phyloP scores from a whole-genome alignment of 805 yeast genomes.

The Metschnikowia baotianmanensis region DNA sequence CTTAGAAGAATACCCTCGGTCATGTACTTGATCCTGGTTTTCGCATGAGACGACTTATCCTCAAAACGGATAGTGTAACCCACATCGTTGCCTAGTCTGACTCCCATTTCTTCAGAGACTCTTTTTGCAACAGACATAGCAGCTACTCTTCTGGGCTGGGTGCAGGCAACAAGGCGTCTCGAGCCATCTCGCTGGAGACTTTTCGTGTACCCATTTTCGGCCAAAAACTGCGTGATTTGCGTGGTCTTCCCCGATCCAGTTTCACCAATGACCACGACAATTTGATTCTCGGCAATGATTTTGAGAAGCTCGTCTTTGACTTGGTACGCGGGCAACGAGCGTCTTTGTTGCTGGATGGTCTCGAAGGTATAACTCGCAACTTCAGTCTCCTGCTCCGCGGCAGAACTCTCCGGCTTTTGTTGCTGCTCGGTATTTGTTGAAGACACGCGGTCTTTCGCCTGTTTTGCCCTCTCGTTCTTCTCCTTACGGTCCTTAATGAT shows the following conservation, averaged over 20 bases:
- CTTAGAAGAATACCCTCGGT: conserved; percentile 98
- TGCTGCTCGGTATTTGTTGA: conserved; percentile 45
- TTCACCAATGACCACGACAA: conserved; percentile 98
- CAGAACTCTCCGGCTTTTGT: conserved; percentile 25
- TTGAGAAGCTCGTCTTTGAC: conserved; percentile 86
- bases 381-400: neutral
- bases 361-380: conserved; percentile 14
- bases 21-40: conserved; percentile 90
- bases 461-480: conserved; percentile 55
- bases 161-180: conserved; percentile 93
- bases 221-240: conserved; percentile 94
- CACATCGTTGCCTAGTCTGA: conserved; percentile 85
- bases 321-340: conserved; percentile 90
- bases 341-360: conserved; percentile 59
- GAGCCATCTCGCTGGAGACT: too few relatives aligned
- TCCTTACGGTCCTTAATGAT: conserved; percentile 60
- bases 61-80: conserved; percentile 96
- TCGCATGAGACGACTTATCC: conserved; percentile 74
- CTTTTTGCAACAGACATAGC: conserved; percentile 98
- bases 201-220: conserved; percentile 91
- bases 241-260: conserved; percentile 99
- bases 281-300: conserved; percentile 82
- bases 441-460: conserved; percentile 54
- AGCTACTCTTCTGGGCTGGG: conserved; percentile 97
- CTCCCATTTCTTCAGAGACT: conserved; percentile 98